Evolutionary conservation across 345 rosid species (phyloP).

Genomic region (Eucalyptus paniculata): DNA sequence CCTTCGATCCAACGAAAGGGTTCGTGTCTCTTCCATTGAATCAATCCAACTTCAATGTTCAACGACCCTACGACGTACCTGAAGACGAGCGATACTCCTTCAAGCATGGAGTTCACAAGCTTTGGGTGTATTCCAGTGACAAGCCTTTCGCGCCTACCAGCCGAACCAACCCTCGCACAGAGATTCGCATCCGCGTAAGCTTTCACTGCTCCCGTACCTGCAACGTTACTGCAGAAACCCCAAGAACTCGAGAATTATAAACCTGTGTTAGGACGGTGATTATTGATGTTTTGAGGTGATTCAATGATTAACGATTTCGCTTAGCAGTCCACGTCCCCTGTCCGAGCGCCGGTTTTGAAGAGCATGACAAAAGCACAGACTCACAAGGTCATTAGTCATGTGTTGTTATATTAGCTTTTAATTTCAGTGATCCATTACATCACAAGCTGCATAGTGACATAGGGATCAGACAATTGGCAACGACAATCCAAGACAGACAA

Average conservation of each 20-base stretch:
- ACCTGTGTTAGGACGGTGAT: not conserved
- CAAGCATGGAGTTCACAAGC: slow-evolving; percentile 9
- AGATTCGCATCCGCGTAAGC: not conserved
- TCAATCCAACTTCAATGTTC: not conserved
- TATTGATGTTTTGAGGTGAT: not conserved
- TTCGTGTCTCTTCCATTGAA: not conserved
- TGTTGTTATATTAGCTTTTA: not conserved
- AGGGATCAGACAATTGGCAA: not conserved
- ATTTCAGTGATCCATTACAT: not conserved
- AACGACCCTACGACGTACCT: slow-evolving; percentile 3
- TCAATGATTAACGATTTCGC: not conserved
- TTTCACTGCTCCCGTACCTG: not conserved
- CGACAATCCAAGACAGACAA: not conserved
- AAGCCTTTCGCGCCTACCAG: not conserved
- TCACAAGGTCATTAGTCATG: not conserved
- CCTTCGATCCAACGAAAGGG: not conserved
- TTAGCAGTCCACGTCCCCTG: not conserved
- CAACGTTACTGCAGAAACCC: not conserved
- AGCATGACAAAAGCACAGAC: not conserved
- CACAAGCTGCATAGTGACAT: not conserved
- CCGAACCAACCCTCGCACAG: slow-evolving; percentile 6
- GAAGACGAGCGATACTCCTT: slow-evolving; percentile 2
- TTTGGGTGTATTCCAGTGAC: slow-evolving; percentile 12
- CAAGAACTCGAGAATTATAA: not conserved
- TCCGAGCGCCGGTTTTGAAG: not conserved